Conservation (phyloP, 2,329 filamentous ascomycete genomes). For the Pseudovirgaria hyperparasitica region DNA sequence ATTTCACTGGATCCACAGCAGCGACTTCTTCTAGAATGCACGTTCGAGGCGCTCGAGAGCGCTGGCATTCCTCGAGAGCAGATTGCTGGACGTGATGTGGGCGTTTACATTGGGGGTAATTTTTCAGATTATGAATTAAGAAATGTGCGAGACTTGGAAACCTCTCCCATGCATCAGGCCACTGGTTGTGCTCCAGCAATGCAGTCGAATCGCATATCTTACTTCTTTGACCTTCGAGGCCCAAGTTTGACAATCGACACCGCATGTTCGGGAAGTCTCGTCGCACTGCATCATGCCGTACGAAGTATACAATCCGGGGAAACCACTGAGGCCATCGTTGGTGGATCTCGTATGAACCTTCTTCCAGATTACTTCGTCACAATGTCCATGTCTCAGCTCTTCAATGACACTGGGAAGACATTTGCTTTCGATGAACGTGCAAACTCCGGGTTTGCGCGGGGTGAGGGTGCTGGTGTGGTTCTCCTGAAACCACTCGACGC, state of each 20-base stretch:
- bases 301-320: conserved; percentile 8
- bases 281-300: conserved; percentile 8
- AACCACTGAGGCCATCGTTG: conserved; percentile 7
- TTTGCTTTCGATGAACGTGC: conserved; percentile 34
- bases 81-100: conserved; percentile 7
- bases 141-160: conserved; percentile 6
- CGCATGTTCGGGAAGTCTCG: conserved; percentile 10
- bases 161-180: conserved; percentile 2
- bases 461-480: conserved; percentile 49
- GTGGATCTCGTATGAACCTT: conserved; percentile 6
- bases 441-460: conserved; percentile 48
- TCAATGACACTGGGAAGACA: conserved; percentile 8
- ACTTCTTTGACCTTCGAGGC: conserved; percentile 9
- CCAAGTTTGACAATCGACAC: conserved; percentile 11
- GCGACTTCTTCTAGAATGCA: conserved; percentile 10
- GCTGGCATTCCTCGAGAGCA: conserved; percentile 7
- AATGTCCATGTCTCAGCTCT: conserved; percentile 6
- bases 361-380: conserved; percentile 7
- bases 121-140: conserved; percentile 7
- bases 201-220: conserved; percentile 9
- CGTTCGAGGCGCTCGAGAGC: conserved; percentile 12
- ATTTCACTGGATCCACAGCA: conserved; percentile 12
- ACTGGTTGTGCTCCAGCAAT: conserved; percentile 5
- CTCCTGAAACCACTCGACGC: conserved; percentile 45
- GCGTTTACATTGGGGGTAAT: conserved; percentile 8